Evolutionary conservation across 495 filamentous ascomycete genomes (phyloP).

Genomic region (Apodospora peruviana): DNA sequence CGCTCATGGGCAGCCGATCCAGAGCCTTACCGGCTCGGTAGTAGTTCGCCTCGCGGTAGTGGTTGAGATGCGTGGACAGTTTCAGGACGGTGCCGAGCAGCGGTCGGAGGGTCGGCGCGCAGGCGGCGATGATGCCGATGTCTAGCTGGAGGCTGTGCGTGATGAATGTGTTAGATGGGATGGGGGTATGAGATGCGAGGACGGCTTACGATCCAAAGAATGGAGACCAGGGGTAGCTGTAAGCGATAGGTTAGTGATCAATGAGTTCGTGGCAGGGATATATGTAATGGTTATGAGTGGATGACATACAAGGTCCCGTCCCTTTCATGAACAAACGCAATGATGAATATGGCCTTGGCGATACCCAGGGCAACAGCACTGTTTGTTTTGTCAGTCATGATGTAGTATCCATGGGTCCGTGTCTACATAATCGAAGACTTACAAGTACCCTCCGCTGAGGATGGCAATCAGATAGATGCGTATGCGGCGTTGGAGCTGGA

Average conservation of each 20-base stretch:
- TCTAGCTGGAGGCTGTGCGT: conserved; percentile 36
- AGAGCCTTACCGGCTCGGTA: conserved; percentile 25
- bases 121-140: conserved; percentile 42
- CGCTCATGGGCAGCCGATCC: conserved; percentile 13
- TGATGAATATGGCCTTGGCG: conserved; percentile 23
- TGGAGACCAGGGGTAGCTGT: conserved; percentile 15
- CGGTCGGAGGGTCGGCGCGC: conserved; percentile 38
- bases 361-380: conserved; percentile 25
- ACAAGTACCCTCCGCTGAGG: conserved; percentile 41
- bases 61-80: conserved; percentile 9
- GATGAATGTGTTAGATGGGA: conserved; percentile 2
- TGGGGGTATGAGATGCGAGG: conserved; percentile 2
- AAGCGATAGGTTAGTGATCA: background rate
- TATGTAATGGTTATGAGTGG: background rate
- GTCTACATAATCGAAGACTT: background rate
- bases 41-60: conserved; percentile 21
- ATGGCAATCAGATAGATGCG: conserved; percentile 38
- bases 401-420: background rate
- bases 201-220: conserved; percentile 27
- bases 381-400: conserved; percentile 7
- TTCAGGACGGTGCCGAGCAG: conserved; percentile 28
- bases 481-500: conserved; percentile 35
- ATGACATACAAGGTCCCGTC: conserved; percentile 19
- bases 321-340: conserved; percentile 20
- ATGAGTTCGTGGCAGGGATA: background rate